Base-by-base conservation (phyloP, 163 green algal genomes). In the Prototheca cutis region DNA sequence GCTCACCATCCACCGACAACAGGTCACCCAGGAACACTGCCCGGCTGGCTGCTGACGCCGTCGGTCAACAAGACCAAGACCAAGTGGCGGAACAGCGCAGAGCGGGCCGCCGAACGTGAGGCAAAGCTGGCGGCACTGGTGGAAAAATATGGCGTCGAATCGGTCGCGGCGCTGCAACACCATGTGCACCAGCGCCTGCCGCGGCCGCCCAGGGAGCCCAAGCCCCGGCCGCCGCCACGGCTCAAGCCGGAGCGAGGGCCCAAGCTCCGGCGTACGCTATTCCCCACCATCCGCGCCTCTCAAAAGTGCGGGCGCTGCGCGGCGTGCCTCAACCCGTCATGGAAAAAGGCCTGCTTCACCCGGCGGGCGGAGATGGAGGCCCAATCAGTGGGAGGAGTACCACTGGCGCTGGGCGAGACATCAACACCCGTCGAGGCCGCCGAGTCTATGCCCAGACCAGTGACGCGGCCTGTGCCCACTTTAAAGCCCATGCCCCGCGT, bases 271-370 rank as follows among this genome's bases (percentile, higher is more conserved):
- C 47, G 13, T 47, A 17, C 47, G 32, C 34, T 48, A 27, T 58
- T 30, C 48, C 63, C 28, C 23, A 36, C 21, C 57, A 24, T 30
- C 51, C 28, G 8, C 3, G 4, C 29, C 6, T 8, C 8, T 8
- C 30, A 62, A 17, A 19, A 13, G 17, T 75, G 71, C 40, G 59
- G 67, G 2, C 17, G 36, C 8, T 76, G 72, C 62, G 34, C 67
- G 10, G 67, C 64, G 8, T 81, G 74, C 58, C 48, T 62, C 23
- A 76, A 76, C 42, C 66, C 23, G 6, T 28, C 53, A 24, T 65
- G 67, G 62, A 79, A 81, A 45, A 76, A 79, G 28, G 67, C 69
- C 15, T 80, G 73, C 58, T 31, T 63, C 28, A 60, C 53, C 21
- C 34, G 66, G n/a, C 33, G 66, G 15, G 53, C 59, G 2, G 59